A percentile compares a stretch with the other conserved stretches of the same genome.
Evolutionary conservation across 352 stramenopile species (phyloP).

Genomic region (Phytophthora rubi): DNA sequence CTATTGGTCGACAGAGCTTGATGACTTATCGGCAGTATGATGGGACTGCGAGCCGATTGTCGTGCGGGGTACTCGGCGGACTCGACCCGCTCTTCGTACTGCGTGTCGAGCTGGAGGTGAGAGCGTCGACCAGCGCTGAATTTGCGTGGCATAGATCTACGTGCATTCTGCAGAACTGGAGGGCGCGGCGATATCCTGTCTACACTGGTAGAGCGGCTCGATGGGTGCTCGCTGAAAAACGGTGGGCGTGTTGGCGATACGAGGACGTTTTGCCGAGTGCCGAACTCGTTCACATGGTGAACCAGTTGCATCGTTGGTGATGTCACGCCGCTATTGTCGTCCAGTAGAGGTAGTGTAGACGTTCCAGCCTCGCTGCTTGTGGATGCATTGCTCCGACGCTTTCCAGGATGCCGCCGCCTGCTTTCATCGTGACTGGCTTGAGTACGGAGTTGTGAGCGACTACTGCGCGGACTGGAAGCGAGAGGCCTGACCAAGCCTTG

Average conservation of each 20-base stretch:
- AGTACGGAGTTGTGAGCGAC: slow-evolving; percentile 33
- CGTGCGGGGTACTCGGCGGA: slow-evolving; percentile 10
- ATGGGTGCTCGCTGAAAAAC: slow-evolving; percentile 42
- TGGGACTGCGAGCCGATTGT: slow-evolving; percentile 6
- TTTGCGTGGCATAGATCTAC: slow-evolving; percentile 23
- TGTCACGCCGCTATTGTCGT: slow-evolving; percentile 10
- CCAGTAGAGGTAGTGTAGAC: slow-evolving; percentile 27
- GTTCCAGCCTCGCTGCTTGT: slow-evolving; percentile 5
- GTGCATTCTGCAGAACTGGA: slow-evolving; percentile 15
- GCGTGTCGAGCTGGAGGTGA: slow-evolving; percentile 24
- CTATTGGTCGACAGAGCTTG: slow-evolving; percentile 7
- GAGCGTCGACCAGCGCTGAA: slow-evolving; percentile 1
- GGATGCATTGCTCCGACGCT: slow-evolving; percentile 8
- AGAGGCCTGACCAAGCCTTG: slow-evolving; percentile 30
- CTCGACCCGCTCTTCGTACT: slow-evolving; percentile 43
- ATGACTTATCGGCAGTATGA: slow-evolving; percentile 2
- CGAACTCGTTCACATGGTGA: slow-evolving; percentile 76
- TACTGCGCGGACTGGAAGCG: slow-evolving; percentile 28
- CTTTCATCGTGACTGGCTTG: slow-evolving; percentile 27
- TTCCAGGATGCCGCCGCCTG: slow-evolving; percentile 20
- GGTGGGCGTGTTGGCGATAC: slow-evolving; percentile 62
- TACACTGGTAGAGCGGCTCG: not conserved
- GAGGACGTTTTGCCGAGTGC: slow-evolving; percentile 59
- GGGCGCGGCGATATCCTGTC: slow-evolving; percentile 16
- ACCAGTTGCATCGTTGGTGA: slow-evolving; percentile 48